Conservation (phyloP, 371 early-diverging fungal species). For the Actinomortierella wolfii region DNA sequence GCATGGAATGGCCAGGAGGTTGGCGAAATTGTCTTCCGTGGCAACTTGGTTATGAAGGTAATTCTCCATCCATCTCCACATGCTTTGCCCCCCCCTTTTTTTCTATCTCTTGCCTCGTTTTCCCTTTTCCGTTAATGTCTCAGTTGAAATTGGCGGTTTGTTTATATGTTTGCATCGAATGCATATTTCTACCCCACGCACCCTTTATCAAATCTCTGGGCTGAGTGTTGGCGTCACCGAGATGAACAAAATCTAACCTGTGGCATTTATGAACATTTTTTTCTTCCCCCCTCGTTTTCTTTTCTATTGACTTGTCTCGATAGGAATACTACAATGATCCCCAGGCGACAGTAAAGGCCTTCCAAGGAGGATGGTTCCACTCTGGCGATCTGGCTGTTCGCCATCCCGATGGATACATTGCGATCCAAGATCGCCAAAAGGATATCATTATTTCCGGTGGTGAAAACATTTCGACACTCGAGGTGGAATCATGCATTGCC, state of each 20-base stretch:
- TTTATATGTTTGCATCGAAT: no score
- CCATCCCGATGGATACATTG: conserved; percentile 68
- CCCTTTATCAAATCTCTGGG: no score
- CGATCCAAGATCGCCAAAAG: conserved; percentile 69
- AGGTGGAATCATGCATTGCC: conserved; percentile 66
- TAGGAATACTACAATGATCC: conserved; percentile 58
- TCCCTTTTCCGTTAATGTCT: not conserved
- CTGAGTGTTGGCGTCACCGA: no score
- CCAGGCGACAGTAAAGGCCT: conserved; percentile 65
- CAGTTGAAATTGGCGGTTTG: not conserved
- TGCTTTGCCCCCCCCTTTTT: not conserved
- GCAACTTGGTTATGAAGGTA: conserved; percentile 67
- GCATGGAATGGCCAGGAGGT: conserved; percentile 59
- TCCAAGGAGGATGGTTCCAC: conserved; percentile 68
- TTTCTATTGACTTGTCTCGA: no score
- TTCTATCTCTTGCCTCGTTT: not conserved
- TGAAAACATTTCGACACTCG: conserved; percentile 75
- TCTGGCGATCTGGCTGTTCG: conserved; percentile 73
- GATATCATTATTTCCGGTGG: conserved; percentile 79
- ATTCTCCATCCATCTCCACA: not conserved
- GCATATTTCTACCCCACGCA: no score
- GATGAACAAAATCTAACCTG: no score
- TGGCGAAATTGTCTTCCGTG: conserved; percentile 71
- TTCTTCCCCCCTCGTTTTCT: not conserved
- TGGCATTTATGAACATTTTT: no score